phyloP scores from a whole-genome alignment of 331 rosid genomes.

The Quercus phellos region DNA sequence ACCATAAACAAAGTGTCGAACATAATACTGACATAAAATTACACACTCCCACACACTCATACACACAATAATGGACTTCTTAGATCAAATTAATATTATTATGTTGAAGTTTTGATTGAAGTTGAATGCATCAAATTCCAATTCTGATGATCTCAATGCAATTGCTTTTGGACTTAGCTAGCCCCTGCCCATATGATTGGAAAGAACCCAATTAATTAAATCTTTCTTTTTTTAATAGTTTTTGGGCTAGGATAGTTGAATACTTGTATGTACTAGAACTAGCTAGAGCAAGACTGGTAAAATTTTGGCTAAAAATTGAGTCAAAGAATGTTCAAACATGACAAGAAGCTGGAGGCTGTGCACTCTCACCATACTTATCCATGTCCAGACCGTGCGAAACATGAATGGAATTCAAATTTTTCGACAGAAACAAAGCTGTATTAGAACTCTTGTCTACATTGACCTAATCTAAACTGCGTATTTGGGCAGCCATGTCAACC shows the following conservation, averaged over 20 bases:
- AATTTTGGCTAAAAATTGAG: neutral
- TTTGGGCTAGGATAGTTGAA: too few relatives aligned
- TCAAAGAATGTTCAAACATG: neutral
- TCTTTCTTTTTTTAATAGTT: too few relatives aligned
- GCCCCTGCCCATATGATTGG: too few relatives aligned
- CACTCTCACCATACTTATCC: neutral
- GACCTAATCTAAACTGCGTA: neutral
- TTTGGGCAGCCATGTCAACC: neutral
- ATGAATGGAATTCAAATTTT: neutral
- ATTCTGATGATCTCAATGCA: too few relatives aligned
- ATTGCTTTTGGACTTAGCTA: too few relatives aligned
- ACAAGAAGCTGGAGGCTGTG: neutral
- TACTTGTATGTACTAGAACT: too few relatives aligned
- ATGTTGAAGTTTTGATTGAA: neutral
- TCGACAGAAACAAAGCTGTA: neutral
- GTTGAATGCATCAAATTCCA: neutral
- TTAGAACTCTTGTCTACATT: neutral
- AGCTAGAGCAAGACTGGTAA: neutral
- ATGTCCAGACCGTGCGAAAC: neutral
- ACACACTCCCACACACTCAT: neutral
- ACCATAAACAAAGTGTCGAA: slow-evolving; percentile 4
- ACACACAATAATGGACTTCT: neutral
- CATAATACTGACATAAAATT: neutral
- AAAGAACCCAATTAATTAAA: too few relatives aligned
- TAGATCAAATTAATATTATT: neutral